Evolutionary conservation across 2,329 filamentous ascomycete species (phyloP).

Genomic region (Lecanicillium sp.): DNA sequence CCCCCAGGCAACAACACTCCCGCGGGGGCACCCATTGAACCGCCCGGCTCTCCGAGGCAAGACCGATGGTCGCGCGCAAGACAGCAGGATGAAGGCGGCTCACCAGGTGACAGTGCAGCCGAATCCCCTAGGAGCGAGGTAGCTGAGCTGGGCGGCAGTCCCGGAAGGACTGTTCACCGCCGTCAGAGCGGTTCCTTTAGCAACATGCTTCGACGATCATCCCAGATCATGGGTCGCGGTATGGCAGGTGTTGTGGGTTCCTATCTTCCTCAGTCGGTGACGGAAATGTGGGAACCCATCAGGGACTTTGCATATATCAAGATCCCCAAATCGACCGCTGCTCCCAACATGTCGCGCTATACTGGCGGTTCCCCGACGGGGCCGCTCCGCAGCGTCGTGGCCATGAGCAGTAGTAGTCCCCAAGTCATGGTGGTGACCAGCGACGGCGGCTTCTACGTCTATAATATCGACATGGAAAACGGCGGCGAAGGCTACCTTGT

Average conservation of each 20-base stretch:
- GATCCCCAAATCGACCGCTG: conserved; percentile 57
- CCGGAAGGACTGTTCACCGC: conserved; percentile 27
- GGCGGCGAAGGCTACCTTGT: conserved; percentile 88
- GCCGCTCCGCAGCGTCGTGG: conserved; percentile 83
- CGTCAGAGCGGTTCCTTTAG: conserved; percentile 72
- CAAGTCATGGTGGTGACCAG: conserved; percentile 98
- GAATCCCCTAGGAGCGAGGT: conserved; percentile 49
- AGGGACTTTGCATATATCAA: conserved; percentile 97
- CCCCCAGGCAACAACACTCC: conserved; percentile 36
- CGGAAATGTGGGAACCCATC: conserved; percentile 94
- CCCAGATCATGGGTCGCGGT: conserved; percentile 84
- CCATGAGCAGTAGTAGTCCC: conserved; percentile 89
- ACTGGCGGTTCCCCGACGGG: conserved; percentile 30
- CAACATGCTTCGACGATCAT: conserved; percentile 88
- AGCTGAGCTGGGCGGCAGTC: conserved; percentile 31
- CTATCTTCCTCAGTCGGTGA: conserved; percentile 87
- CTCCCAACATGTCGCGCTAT: conserved; percentile 17
- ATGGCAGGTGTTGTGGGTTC: conserved; percentile 85
- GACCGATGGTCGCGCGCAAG: conserved; percentile 49
- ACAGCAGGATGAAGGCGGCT: conserved; percentile 43
- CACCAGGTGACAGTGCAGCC: conserved; percentile 38
- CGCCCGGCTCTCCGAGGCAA: conserved; percentile 35
- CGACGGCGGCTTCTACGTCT: conserved; percentile 91
- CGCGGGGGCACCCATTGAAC: conserved; percentile 31
- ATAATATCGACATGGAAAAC: conserved; percentile 88